phyloP scores from a whole-genome alignment of 805 yeast species.

The Wickerhamiella domercqiae region DNA sequence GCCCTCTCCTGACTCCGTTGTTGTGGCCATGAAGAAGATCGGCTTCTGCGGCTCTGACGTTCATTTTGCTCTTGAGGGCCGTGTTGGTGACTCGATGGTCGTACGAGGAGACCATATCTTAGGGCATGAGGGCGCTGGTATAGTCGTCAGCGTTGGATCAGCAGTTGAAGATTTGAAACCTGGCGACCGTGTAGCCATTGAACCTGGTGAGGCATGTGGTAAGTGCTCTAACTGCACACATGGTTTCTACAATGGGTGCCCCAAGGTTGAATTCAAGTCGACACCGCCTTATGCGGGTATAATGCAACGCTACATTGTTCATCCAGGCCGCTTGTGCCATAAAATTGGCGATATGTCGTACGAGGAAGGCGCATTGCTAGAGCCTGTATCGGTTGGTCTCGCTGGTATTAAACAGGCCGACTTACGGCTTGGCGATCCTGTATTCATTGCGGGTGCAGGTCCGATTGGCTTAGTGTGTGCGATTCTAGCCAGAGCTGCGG shows the following conservation, averaged over 20 bases:
- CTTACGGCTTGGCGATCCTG: conserved; percentile 34
- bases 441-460: conserved; percentile 39
- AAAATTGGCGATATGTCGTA: conserved; percentile 29
- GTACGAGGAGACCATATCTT: conserved; percentile 44
- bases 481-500: conserved; percentile 35
- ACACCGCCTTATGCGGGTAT: conserved; percentile 27
- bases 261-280: conserved; percentile 24
- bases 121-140: conserved; percentile 37
- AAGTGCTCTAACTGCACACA: conserved; percentile 23
- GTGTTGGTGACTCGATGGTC: conserved; percentile 39
- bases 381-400: conserved; percentile 39
- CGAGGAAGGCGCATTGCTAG: conserved; percentile 41
- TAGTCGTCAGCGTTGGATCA: conserved; percentile 30
- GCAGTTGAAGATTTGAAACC: conserved; percentile 27
- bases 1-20: conserved; percentile 29
- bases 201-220: conserved; percentile 41
- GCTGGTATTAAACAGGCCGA: conserved; percentile 37
- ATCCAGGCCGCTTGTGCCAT: conserved; percentile 27
- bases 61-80: conserved; percentile 53
- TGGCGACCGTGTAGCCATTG: conserved; percentile 30
- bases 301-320: conserved; percentile 24
- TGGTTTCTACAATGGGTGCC: conserved; percentile 27
- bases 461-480: conserved; percentile 42
- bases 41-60: conserved; percentile 68
- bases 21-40: conserved; percentile 44